phyloP scores from a whole-genome alignment of 192 early-diverging fungal genomes.

The Podila verticillata region DNA sequence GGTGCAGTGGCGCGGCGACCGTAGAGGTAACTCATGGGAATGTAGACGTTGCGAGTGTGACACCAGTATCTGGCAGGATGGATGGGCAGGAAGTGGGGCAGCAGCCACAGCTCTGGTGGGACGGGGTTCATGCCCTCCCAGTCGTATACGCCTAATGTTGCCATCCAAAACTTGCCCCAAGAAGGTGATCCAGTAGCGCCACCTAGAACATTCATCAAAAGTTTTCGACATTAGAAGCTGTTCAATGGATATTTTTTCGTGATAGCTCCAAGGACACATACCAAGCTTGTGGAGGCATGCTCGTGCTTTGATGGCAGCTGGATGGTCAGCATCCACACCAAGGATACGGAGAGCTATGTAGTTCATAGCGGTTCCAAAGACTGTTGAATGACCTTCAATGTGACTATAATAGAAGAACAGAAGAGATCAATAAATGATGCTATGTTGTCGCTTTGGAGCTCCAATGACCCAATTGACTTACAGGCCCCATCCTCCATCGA shows the following conservation, averaged over 20 bases:
- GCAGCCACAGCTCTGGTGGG: constrained; percentile 92
- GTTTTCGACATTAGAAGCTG: not conserved
- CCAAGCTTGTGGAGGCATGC: constrained; percentile 84
- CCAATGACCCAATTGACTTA: constrained; percentile 45
- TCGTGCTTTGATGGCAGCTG: constrained; percentile 85
- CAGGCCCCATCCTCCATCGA: constrained; percentile 98
- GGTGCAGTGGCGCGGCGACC: constrained; percentile 69
- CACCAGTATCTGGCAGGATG: constrained; percentile 95
- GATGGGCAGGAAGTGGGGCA: constrained; percentile 85
- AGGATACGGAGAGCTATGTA: constrained; percentile 91
- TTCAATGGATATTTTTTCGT: not conserved
- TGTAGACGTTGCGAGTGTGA: constrained; percentile 91
- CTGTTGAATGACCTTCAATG: constrained; percentile 90
- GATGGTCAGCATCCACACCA: constrained; percentile 87
- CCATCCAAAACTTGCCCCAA: constrained; percentile 99
- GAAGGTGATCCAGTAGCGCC: constrained; percentile 87
- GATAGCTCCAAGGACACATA: constrained; percentile 17
- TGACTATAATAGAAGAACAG: constrained; percentile 62
- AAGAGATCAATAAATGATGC: not conserved
- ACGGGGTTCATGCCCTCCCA: constrained; percentile 97
- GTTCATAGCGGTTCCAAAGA: constrained; percentile 96
- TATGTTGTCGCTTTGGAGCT: not conserved
- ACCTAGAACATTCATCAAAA: constrained; percentile 55
- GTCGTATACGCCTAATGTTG: constrained; percentile 90
- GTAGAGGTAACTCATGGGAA: constrained; percentile 97